These are phyloP conservation scores for Bidens hawaiensis DNA, from an alignment of 140 eudicot genomes.

Conservation along the genomic window DNA sequence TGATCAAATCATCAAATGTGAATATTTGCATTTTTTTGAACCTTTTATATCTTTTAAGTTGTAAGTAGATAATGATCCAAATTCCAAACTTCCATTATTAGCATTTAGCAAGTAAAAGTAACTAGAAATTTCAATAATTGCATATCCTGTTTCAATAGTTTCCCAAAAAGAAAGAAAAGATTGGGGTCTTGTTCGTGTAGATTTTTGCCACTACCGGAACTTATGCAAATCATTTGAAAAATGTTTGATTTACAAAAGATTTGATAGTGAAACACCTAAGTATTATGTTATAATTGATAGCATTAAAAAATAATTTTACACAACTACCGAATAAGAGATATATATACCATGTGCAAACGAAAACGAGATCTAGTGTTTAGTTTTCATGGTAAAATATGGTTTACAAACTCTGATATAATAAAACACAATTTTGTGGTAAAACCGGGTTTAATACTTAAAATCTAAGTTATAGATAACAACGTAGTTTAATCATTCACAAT, in stretches of 20 bases:
- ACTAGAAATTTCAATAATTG: conserved; percentile 20
- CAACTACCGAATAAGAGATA: too few relatives aligned
- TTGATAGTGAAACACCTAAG: conserved; percentile 25
- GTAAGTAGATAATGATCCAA: conserved; percentile 5
- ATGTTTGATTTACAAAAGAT: conserved; percentile 23
- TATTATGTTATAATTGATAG: background rate
- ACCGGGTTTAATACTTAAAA: too few relatives aligned
- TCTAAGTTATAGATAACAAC: too few relatives aligned
- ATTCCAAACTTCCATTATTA: conserved; percentile 13
- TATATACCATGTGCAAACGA: too few relatives aligned
- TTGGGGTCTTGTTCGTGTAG: conserved; percentile 25
- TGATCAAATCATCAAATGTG: background rate
- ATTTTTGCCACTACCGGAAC: conserved; percentile 24
- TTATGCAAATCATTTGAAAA: conserved; percentile 8
- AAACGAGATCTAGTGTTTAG: too few relatives aligned
- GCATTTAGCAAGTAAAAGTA: conserved; percentile 16
- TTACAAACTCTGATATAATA: too few relatives aligned
- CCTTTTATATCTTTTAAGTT: background rate
- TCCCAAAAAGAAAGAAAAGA: conserved; percentile 12
- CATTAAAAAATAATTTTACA: too few relatives aligned
- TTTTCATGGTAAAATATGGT: too few relatives aligned
- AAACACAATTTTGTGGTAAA: too few relatives aligned
- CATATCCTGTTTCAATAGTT: conserved; percentile 3
- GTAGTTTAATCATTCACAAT: too few relatives aligned
- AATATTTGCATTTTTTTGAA: background rate